These are phyloP conservation scores for Berkeleyomyces basicola DNA, from an alignment of 2,329 filamentous ascomycete species.

Conservation along the genomic window DNA sequence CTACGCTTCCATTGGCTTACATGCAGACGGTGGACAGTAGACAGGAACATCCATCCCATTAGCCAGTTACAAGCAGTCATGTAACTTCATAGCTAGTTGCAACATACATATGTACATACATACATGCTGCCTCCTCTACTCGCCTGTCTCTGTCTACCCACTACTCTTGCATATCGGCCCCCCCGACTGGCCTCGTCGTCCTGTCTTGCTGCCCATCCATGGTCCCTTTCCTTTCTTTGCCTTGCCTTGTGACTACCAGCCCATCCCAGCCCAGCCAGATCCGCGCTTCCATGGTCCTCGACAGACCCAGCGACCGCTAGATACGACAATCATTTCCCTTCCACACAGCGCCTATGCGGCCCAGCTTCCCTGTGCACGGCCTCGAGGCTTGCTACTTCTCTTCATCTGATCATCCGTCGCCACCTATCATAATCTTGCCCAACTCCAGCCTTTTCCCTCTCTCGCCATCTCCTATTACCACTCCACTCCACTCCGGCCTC, in stretches of 20 bases:
- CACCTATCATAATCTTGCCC: neutral
- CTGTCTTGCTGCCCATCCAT: neutral
- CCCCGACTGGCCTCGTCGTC: neutral
- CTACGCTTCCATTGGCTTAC: too few relatives aligned
- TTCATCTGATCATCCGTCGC: constrained; percentile 2
- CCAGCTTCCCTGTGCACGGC: neutral
- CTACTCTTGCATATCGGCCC: neutral
- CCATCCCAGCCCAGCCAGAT: neutral
- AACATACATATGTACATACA: neutral
- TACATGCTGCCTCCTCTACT: neutral
- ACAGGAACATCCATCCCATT: too few relatives aligned
- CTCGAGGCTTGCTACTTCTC: neutral
- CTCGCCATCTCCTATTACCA: neutral
- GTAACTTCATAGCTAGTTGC: neutral
- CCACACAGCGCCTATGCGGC: neutral
- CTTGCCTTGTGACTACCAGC: neutral
- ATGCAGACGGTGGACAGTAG: too few relatives aligned
- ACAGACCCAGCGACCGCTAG: neutral
- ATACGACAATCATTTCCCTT: neutral
- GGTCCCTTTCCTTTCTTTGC: neutral
- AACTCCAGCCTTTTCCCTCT: neutral
- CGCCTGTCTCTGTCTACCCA: neutral
- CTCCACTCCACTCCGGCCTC: neutral
- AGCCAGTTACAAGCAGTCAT: neutral
- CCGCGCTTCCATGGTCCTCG: neutral